phyloP scores from a whole-genome alignment of 2,329 filamentous ascomycete genomes.

The Diaporthe velutina region DNA sequence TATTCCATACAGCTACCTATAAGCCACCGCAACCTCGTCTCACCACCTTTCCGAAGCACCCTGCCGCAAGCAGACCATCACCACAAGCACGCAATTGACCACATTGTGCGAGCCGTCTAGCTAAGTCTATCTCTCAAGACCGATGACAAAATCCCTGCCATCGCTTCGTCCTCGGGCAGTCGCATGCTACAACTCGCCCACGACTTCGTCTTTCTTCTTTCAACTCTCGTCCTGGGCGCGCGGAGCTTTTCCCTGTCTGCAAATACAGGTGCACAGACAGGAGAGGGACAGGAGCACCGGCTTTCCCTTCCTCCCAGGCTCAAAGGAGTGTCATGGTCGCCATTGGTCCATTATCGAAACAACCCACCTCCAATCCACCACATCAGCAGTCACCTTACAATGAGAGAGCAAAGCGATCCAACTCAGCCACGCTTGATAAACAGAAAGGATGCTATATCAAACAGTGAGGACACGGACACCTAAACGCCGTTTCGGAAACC shows the following conservation, averaged over 20 bases:
- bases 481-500: conserved; percentile 32
- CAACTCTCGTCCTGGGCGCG: not conserved
- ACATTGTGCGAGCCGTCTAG: conserved; percentile 26
- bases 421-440: conserved; percentile 31
- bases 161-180: not conserved
- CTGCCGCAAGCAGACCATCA: not conserved
- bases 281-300: conserved; percentile 13
- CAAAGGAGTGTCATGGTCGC: conserved; percentile 33
- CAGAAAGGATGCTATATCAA: conserved; percentile 30
- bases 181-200: not conserved
- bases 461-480: conserved; percentile 22
- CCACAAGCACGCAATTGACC: not conserved
- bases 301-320: not conserved
- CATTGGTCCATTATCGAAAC: conserved; percentile 28
- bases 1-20: conserved; percentile 34
- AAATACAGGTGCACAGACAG: conserved; percentile 21
- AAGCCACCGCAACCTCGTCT: not conserved
- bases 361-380: conserved; percentile 7
- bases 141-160: conserved; percentile 7
- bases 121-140: conserved; percentile 34
- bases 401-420: conserved; percentile 27
- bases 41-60: not conserved
- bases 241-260: conserved; percentile 4
- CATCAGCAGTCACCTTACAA: conserved; percentile 24
- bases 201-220: not conserved